Conservation (phyloP, 352 stramenopile genomes). For the Phytophthora nicotianae region DNA sequence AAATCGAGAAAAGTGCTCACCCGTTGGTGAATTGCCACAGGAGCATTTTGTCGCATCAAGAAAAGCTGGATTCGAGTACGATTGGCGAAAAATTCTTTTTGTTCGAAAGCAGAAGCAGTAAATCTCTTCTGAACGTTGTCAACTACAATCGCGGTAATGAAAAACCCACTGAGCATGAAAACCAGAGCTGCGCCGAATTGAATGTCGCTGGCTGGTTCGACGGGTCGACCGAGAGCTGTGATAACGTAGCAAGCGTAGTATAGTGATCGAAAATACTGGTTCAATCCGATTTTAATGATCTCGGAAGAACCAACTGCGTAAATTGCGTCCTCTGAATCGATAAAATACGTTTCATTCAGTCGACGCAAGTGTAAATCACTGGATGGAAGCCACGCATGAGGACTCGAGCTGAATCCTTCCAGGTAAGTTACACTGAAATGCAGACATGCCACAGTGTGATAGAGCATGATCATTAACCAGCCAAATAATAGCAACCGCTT, state of each 20-base stretch:
- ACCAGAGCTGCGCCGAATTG: conserved; percentile 42
- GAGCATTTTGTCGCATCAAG: conserved; percentile 50
- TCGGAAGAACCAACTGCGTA: conserved; percentile 28
- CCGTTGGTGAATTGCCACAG: conserved; percentile 48
- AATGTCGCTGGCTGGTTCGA: conserved; percentile 44
- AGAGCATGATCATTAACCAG: conserved; percentile 55
- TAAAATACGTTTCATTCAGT: conserved; percentile 46
- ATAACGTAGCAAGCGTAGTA: conserved; percentile 50
- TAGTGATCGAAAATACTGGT: conserved; percentile 51
- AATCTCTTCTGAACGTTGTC: conserved; percentile 64
- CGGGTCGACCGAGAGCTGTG: conserved; percentile 40
- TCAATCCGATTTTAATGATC: conserved; percentile 35
- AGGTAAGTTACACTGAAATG: conserved; percentile 66
- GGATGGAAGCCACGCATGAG: conserved; percentile 55
- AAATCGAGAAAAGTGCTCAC: conserved; percentile 67
- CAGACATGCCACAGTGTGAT: conserved; percentile 63
- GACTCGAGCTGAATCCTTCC: conserved; percentile 54
- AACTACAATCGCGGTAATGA: conserved; percentile 58
- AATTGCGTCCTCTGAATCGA: conserved; percentile 24
- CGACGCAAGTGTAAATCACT: conserved; percentile 46
- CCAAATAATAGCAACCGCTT: conserved; percentile 54
- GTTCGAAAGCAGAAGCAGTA: conserved; percentile 52
- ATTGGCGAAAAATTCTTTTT: conserved; percentile 61
- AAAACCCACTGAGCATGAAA: conserved; percentile 55
- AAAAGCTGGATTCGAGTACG: conserved; percentile 62